Conservation (phyloP, 352 stramenopile species). For the Phytophthora ramorum region DNA sequence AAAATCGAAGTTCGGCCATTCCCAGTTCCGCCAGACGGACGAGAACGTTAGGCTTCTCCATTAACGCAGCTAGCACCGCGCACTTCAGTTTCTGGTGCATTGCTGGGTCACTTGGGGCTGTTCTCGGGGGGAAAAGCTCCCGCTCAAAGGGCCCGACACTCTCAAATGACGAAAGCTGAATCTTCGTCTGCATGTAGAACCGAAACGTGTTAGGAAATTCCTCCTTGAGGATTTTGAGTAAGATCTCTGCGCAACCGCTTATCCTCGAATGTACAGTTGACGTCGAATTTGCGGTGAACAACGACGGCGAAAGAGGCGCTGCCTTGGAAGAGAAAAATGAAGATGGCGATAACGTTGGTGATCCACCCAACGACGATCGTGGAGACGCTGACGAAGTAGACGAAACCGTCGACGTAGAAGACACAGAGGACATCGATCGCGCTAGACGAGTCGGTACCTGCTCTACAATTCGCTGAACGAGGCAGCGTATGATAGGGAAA, state of each 20-base stretch:
- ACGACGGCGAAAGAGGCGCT: constrained; percentile 24
- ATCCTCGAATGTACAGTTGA: constrained; percentile 58
- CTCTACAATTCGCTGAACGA: constrained; percentile 62
- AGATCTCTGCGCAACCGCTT: constrained; percentile 71
- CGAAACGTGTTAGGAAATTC: constrained; percentile 82
- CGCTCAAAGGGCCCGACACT: constrained; percentile 74
- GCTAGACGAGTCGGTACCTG: constrained; percentile 37
- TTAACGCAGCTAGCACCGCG: constrained; percentile 54
- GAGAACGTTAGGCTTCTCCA: constrained; percentile 55
- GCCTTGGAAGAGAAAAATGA: constrained; percentile 37
- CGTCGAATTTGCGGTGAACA: constrained; percentile 50
- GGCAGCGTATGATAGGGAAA: constrained; percentile 56
- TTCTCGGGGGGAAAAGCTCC: constrained; percentile 66
- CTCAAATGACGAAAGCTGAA: constrained; percentile 79
- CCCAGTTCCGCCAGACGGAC: constrained; percentile 60
- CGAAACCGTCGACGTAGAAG: constrained; percentile 53
- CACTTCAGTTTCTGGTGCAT: constrained; percentile 69
- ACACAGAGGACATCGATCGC: constrained; percentile 42
- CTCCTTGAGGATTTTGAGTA: constrained; percentile 68
- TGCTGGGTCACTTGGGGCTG: constrained; percentile 52
- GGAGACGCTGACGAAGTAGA: constrained; percentile 48
- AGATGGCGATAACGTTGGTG: constrained; percentile 29
- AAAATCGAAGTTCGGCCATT: constrained; percentile 67
- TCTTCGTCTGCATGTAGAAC: constrained; percentile 72
- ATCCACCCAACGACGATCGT: constrained; percentile 33